Percentiles rank a stretch among this genome's conserved stretches.
phyloP scores from a whole-genome alignment of 2,329 filamentous ascomycete genomes.

The Beauveria brongniartii region DNA sequence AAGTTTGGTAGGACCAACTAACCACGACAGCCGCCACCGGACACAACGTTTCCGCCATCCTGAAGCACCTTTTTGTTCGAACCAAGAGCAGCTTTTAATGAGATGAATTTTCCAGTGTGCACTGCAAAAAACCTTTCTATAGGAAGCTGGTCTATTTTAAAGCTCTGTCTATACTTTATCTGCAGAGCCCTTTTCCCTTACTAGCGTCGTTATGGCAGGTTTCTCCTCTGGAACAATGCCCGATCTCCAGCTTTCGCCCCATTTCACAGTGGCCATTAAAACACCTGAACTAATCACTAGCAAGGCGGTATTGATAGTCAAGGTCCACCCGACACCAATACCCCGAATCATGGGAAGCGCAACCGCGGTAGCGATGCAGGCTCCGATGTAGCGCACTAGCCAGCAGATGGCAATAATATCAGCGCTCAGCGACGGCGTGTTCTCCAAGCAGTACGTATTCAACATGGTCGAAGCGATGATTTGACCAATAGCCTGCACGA shows the following conservation, averaged over 20 bases:
- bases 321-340: conserved; percentile 77
- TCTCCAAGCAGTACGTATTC: conserved; percentile 76
- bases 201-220: background rate
- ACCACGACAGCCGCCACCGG: background rate
- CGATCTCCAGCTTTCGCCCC: conserved; percentile 33
- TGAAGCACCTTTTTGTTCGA: background rate
- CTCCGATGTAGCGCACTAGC: conserved; percentile 67
- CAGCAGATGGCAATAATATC: conserved; percentile 79
- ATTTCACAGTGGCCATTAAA: conserved; percentile 29
- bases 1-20: background rate
- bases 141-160: background rate
- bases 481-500: conserved; percentile 65
- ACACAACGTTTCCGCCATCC: background rate
- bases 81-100: background rate
- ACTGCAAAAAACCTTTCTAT: background rate
- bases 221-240: conserved; percentile 20
- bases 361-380: conserved; percentile 59
- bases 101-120: too few relatives aligned
- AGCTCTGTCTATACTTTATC: background rate
- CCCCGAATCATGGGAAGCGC: conserved; percentile 65
- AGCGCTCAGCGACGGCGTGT: conserved; percentile 59
- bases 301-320: conserved; percentile 47
- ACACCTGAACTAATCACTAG: conserved; percentile 29
- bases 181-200: background rate
- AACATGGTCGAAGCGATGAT: conserved; percentile 68